A percentile compares a stretch with the other conserved stretches of the same genome.
Conservation (phyloP, 2,329 filamentous ascomycete species). For the Podosphaera aphanis region DNA sequence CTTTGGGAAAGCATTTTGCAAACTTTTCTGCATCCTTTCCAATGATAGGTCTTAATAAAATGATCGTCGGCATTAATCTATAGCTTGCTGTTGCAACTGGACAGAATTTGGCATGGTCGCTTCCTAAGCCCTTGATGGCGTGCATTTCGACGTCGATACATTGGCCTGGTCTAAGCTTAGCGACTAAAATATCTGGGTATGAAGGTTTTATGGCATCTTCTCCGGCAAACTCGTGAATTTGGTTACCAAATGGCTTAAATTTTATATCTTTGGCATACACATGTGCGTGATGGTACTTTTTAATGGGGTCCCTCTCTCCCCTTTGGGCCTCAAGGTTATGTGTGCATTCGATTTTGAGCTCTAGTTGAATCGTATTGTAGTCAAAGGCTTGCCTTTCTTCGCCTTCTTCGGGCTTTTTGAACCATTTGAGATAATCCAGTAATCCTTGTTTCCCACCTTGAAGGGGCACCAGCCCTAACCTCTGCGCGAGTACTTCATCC, state of each 20-base stretch:
- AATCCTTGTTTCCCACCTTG: constrained; percentile 57
- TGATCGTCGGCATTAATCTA: constrained; percentile 69
- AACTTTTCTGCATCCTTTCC: constrained; percentile 79
- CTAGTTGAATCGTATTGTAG: constrained; percentile 68
- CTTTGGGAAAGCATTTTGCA: constrained; percentile 63
- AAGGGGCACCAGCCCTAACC: constrained; percentile 76
- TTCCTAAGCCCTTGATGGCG: constrained; percentile 81
- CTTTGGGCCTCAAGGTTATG: constrained; percentile 49
- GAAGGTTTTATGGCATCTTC: constrained; percentile 47
- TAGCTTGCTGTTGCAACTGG: constrained; percentile 90
- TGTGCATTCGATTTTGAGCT: constrained; percentile 57
- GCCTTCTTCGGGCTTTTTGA: constrained; percentile 43
- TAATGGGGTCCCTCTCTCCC: constrained; percentile 56
- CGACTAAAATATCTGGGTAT: constrained; percentile 81
- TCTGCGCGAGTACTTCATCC: constrained; percentile 82
- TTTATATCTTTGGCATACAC: constrained; percentile 58
- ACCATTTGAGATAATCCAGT: constrained; percentile 58
- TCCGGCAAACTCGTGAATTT: constrained; percentile 44
- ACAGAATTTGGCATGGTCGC: constrained; percentile 91
- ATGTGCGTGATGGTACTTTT: constrained; percentile 68
- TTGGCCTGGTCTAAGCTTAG: constrained; percentile 82
- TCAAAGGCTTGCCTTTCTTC: constrained; percentile 40
- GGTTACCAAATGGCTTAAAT: constrained; percentile 54
- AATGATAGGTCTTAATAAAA: constrained; percentile 61
- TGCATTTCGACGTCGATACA: constrained; percentile 70